These are phyloP conservation scores for Alternaria sp. DNA, from an alignment of 2,329 filamentous ascomycete species.

Conservation along the genomic window DNA sequence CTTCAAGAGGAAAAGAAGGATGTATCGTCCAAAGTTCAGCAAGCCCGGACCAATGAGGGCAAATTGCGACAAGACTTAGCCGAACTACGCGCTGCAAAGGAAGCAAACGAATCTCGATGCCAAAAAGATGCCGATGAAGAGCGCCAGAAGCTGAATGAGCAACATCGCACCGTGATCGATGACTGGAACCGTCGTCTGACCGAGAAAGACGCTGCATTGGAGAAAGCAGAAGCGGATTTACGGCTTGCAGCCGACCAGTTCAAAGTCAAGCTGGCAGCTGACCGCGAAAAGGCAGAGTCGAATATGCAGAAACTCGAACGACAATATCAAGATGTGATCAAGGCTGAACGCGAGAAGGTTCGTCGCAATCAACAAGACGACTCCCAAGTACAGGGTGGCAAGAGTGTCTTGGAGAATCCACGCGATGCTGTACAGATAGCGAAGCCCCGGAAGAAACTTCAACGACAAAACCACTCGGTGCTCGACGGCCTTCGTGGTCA, in stretches of 20 bases:
- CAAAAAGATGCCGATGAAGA: slow-evolving; percentile 2
- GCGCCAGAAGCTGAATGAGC: background rate
- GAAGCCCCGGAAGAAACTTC: slow-evolving; percentile 28
- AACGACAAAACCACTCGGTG: slow-evolving; percentile 22
- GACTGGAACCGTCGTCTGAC: slow-evolving; percentile 13
- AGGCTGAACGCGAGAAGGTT: background rate
- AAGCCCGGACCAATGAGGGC: slow-evolving; percentile 8
- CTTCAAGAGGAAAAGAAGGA: slow-evolving; percentile 21
- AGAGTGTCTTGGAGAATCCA: background rate
- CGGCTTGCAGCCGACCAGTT: slow-evolving; percentile 16
- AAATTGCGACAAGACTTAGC: slow-evolving; percentile 16
- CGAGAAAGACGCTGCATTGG: slow-evolving; percentile 14
- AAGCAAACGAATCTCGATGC: slow-evolving; percentile 10
- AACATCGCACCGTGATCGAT: slow-evolving; percentile 10
- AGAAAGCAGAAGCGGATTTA: slow-evolving; percentile 20
- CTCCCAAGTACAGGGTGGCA: background rate
- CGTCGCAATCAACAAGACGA: background rate
- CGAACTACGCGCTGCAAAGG: slow-evolving; percentile 10
- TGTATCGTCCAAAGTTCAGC: slow-evolving; percentile 14
- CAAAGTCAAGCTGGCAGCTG: slow-evolving; percentile 18
- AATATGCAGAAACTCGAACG: background rate
- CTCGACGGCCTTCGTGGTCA: background rate
- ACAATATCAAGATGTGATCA: background rate
- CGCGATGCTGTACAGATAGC: background rate
- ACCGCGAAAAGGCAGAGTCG: slow-evolving; percentile 12